Conservation (phyloP, 1,139 yeast species). For the Kurtzmaniella quercitrusa region DNA sequence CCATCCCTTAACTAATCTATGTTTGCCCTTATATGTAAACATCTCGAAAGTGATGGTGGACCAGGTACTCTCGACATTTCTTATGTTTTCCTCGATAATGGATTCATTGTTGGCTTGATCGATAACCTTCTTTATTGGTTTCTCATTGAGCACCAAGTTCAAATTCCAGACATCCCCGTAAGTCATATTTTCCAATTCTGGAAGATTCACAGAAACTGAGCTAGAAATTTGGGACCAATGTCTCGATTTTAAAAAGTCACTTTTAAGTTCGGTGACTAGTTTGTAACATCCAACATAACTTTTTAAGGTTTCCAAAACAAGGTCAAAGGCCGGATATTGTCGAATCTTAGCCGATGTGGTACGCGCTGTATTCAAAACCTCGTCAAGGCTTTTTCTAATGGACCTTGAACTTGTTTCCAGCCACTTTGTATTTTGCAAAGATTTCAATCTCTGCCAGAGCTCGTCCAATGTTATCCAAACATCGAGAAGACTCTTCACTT, state of each 20-base stretch:
- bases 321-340: slow-evolving; percentile 68
- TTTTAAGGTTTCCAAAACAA: slow-evolving; percentile 47
- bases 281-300: slow-evolving; percentile 35
- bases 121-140: slow-evolving; percentile 45
- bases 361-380: slow-evolving; percentile 43
- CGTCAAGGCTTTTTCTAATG: slow-evolving; percentile 51
- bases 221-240: slow-evolving; percentile 52
- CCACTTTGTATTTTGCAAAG: slow-evolving; percentile 50
- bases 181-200: slow-evolving; percentile 19
- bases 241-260: slow-evolving; percentile 56
- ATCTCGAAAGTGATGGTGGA: slow-evolving; percentile 45
- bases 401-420: slow-evolving; percentile 40
- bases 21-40: slow-evolving; percentile 51
- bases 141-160: slow-evolving; percentile 45
- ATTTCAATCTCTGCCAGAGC: slow-evolving; percentile 50
- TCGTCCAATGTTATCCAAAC: slow-evolving; percentile 67
- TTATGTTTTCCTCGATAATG: slow-evolving; percentile 55
- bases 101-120: slow-evolving; percentile 73
- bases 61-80: slow-evolving; percentile 50
- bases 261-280: slow-evolving; percentile 47
- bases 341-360: slow-evolving; percentile 57
- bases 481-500: slow-evolving; percentile 51
- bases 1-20: slow-evolving; percentile 67
- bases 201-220: slow-evolving; percentile 13
- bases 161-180: slow-evolving; percentile 64